Evolutionary conservation across 2,329 filamentous ascomycete genomes (phyloP), one percentile per base, ranked within the genome.

Genomic region (Diaporthe destruens): DNA sequence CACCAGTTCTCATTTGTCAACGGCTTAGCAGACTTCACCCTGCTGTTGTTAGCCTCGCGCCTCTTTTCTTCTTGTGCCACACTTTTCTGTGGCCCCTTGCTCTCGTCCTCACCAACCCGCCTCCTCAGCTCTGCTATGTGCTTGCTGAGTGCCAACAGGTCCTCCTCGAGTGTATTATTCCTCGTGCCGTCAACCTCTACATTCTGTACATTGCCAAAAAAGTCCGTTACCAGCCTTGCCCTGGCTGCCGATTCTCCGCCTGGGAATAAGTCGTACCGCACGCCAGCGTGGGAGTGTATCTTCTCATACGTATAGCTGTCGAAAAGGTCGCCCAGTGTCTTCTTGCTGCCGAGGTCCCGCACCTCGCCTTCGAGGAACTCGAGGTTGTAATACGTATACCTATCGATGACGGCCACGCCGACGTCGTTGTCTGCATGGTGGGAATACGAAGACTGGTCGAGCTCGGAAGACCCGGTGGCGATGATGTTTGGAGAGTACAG

Each of bases 401-500:
- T 92, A 82, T 99, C 96, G 80, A 99, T 99, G 76, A 99, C 96
- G 42, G 96, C 96, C 32, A 99, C 96, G 47, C 96, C 96, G 44
- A 99, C 95, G 80, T 99, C 96, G 82, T 96, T 97, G 83, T 99
- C 96, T 71, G 96, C 96, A 81, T 99, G 96, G 84, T 99, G 96
- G 1, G 94, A 97, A 84, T 99, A 99, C 0, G 94, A 97, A 6
- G 94, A 98, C 82, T 99, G 94, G 80, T 98, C 96, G 74, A 98
- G 92, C 81, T 96, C 95, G 3, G 94, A 97, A 42, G 94, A 97
- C n/a, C 96, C 96, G 0, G 97, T 99, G 0, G 96, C 96, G 79
- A 99, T 95, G 78, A 99, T 98, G 80, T 98, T 98, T 61, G 96
- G 96, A 6, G 95, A 97, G 86, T 99, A 99, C 80, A 99, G 94